Evolutionary conservation across 2,329 filamentous ascomycete species (phyloP).

Genomic region (Fusarium nurragi): DNA sequence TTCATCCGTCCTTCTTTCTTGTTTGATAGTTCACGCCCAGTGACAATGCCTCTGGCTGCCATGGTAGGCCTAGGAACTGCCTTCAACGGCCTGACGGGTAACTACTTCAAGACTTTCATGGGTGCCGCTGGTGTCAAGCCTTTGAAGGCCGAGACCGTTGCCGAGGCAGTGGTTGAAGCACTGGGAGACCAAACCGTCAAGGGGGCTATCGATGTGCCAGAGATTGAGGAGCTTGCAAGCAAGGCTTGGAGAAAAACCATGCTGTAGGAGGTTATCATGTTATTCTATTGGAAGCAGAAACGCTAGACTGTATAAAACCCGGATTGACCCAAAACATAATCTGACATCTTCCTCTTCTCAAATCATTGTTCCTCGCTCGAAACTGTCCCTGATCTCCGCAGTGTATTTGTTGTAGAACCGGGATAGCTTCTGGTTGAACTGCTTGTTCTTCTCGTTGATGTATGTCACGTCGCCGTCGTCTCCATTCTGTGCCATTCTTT

Average conservation of each 20-base stretch:
- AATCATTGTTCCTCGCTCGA: slow-evolving; percentile 97
- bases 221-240: slow-evolving; percentile 83
- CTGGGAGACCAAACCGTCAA: slow-evolving; percentile 76
- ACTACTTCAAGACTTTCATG: slow-evolving; percentile 78
- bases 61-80: slow-evolving; percentile 77
- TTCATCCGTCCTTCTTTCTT: slow-evolving; percentile 89
- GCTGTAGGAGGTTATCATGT: slow-evolving; percentile 64
- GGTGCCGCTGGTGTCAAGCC: slow-evolving; percentile 88
- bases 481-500: slow-evolving; percentile 79
- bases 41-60: slow-evolving; percentile 87
- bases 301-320: slow-evolving; percentile 50
- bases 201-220: slow-evolving; percentile 79
- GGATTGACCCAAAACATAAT: slow-evolving; percentile 26
- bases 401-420: slow-evolving; percentile 99
- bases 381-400: slow-evolving; percentile 94
- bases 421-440: slow-evolving; percentile 97
- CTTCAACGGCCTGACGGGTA: slow-evolving; percentile 81
- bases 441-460: slow-evolving; percentile 99
- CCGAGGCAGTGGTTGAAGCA: slow-evolving; percentile 89
- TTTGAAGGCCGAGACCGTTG: slow-evolving; percentile 85
- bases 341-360: slow-evolving; percentile 54
- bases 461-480: slow-evolving; percentile 95
- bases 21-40: slow-evolving; percentile 82
- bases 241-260: slow-evolving; percentile 91
- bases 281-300: slow-evolving; percentile 32